These are phyloP conservation scores for Chrysanthemum lavandulifolium DNA, from an alignment of 129 eudicot species.

Conservation along the genomic window DNA sequence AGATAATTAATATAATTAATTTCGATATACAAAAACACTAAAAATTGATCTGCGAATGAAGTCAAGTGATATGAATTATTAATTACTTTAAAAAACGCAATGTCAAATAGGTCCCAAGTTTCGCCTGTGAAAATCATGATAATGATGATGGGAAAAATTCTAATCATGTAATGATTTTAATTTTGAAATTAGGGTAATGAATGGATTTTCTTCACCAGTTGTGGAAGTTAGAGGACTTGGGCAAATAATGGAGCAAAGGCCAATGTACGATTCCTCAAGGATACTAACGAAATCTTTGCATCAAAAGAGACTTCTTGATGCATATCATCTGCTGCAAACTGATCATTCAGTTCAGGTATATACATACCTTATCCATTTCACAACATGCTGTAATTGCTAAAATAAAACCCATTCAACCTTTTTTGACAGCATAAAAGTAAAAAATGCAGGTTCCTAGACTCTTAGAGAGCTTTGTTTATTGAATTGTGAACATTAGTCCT, in stretches of 20 bases:
- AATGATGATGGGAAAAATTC: neutral
- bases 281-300: constrained; percentile 38
- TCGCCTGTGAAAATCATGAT: no score
- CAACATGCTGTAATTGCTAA: neutral
- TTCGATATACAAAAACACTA: no score
- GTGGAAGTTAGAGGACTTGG: constrained; percentile 17
- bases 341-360: constrained; percentile 55
- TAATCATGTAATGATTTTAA: neutral
- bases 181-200: constrained; percentile 42
- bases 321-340: constrained; percentile 49
- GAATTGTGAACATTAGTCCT: no score
- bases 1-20: no score
- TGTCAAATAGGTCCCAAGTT: no score
- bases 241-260: constrained; percentile 18
- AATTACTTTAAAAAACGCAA: no score
- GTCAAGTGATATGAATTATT: no score
- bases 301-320: constrained; percentile 46
- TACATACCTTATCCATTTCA: neutral
- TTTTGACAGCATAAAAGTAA: neutral
- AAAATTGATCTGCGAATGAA: no score
- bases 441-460: no score
- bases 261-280: constrained; percentile 15
- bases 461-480: no score
- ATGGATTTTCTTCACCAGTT: constrained; percentile 25
- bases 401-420: neutral